Evolutionary conservation across 495 filamentous ascomycete genomes (phyloP), one percentile per base, ranked within the genome.

Genomic region (Tetracladium setigerum): DNA sequence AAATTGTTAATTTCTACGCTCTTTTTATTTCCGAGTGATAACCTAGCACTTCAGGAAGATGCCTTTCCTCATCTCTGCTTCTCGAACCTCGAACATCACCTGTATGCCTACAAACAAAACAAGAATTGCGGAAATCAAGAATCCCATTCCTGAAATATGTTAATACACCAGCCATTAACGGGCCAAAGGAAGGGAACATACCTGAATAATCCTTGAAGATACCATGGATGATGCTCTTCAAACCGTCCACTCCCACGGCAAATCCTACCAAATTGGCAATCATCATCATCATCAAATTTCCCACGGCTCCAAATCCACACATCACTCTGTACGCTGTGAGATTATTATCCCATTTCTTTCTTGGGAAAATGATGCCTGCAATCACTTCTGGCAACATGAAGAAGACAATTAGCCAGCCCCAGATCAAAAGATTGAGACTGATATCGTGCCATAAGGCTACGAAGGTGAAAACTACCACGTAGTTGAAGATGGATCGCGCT

Each of bases 391-490:
- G 92, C 18, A 96, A 60, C 59, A 99, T 83, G 66, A 99, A 99
- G 10, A 96, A 65, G 4, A 90, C 87, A 36, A 97, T 77, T 41
- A 99, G 70, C 92, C 92, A 99, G 12, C 92, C 89, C 92, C 92
- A 99, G 59, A 92, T 83, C 12, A 99, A 76, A 18, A 99, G 74
- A 37, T 82, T 79, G n/a, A 96, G 76, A 58, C 90, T 81, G 62
- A 99, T 94, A 57, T 99, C 92, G 63, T 99, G 92, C 92, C 92
- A 99, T 33, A 99, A 70, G 5, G 94, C 92, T 24, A 99, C 92
- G 53, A 99, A 99, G 2, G 89, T 95, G 61, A 99, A 99, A 2
- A 95, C 85, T n/a, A 81, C 67, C 10, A 89, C 68, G 58, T 86
- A 87, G 41, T 91, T 95, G 30, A 81, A 61, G n/a, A 78, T 55